Evolutionary conservation across 2,329 filamentous ascomycete species (phyloP), one percentile per base, ranked within the genome.

Genomic region (Neofusicoccum sp.): DNA sequence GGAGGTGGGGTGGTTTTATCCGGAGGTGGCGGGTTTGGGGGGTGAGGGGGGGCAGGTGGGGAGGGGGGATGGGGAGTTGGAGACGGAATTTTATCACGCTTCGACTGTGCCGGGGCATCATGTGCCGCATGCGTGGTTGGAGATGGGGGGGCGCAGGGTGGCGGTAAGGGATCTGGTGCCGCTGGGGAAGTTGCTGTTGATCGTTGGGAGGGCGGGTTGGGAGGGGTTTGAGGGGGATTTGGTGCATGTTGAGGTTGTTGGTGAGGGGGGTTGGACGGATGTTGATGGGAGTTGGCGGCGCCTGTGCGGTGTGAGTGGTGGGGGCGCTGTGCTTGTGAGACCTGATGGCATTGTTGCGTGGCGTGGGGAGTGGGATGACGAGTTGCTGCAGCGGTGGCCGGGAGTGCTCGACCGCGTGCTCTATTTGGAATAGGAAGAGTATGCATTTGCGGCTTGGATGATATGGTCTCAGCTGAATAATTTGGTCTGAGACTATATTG

Each of bases 1-100:
- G 3, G 72, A 75, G 60, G 63, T 73, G 11, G 72, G 73, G 26
- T 75, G 72, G 72, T 74, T 75, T 43, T 75, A 74, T 60, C 69
- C 66, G 12, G 6, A 33, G 16, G 45, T 31, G n/a, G 45, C 36
- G 9, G 40, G 47, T 12, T 40, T 36, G 2, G 45, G 65, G 6
- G 57, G 60, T 2, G 68, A 70, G 58, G 69, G 65, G 4, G 69
- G 69, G 7, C 68, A 70, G 60, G 16, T 68, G 31, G n/a, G n/a
- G n/a, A 58, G 45, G 7, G 59, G 57, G 20, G 60, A 66, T 44
- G 65, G 66, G 9, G 47, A 40, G 12, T 56, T 70, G 6, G 61
- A 68, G 24, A 43, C 57, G 1, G 45, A 64, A 7, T 43, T 56
- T 1, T 71, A 72, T 47, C 57, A 62, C 16, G 64, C 65, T 7